phyloP scores from a whole-genome alignment of 2,329 filamentous ascomycete species.

The Didymella sp. region DNA sequence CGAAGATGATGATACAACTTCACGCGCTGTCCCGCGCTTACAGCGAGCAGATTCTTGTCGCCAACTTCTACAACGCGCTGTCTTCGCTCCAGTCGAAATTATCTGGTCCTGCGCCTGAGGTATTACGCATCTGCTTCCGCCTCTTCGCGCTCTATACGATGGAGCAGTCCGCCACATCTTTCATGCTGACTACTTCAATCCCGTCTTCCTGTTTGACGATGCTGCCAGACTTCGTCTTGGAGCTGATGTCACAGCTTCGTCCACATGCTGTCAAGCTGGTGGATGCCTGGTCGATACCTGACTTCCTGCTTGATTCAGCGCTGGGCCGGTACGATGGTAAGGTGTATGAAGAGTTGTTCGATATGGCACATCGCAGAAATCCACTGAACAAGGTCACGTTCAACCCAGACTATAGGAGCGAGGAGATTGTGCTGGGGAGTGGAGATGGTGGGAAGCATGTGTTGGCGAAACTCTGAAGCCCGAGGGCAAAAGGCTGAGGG shows the following conservation, averaged over 20 bases:
- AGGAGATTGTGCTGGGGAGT: slow-evolving; percentile 58
- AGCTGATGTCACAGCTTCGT: slow-evolving; percentile 57
- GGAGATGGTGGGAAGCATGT: slow-evolving; percentile 46
- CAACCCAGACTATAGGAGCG: slow-evolving; percentile 57
- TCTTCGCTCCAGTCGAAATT: slow-evolving; percentile 33
- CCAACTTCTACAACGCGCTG: slow-evolving; percentile 54
- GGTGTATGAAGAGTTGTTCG: slow-evolving; percentile 62
- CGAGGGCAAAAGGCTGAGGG: not conserved
- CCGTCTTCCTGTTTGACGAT: slow-evolving; percentile 51
- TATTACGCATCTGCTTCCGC: slow-evolving; percentile 55
- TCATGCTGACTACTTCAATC: slow-evolving; percentile 54
- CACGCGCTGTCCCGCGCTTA: slow-evolving; percentile 55
- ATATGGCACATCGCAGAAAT: slow-evolving; percentile 60
- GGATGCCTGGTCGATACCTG: slow-evolving; percentile 61
- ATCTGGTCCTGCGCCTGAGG: slow-evolving; percentile 37
- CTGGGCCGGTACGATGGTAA: slow-evolving; percentile 60
- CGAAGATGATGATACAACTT: slow-evolving; percentile 53
- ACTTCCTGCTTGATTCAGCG: slow-evolving; percentile 61
- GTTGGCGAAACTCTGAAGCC: slow-evolving; percentile 34
- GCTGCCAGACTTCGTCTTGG: slow-evolving; percentile 52
- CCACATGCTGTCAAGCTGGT: slow-evolving; percentile 61
- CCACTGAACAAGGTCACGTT: slow-evolving; percentile 60
- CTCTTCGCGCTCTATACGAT: slow-evolving; percentile 59
- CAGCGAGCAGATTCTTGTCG: slow-evolving; percentile 58
- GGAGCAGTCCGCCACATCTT: slow-evolving; percentile 54